A percentile compares a stretch with the other conserved stretches of the same genome.
Evolutionary conservation across 495 filamentous ascomycete genomes (phyloP).

Genomic region (Durotheca rogersii): DNA sequence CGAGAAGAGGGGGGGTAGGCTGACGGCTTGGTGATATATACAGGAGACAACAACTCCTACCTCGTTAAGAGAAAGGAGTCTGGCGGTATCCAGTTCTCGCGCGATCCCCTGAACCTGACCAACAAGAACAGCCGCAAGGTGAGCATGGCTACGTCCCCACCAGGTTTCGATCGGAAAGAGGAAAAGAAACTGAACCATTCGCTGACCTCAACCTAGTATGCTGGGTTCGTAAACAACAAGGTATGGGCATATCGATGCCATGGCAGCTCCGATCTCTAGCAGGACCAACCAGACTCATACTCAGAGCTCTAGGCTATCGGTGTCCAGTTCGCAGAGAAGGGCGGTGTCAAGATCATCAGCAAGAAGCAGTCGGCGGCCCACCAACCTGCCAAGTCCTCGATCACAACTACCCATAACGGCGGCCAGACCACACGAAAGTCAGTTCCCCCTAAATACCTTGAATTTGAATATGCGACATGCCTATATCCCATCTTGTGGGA

Average conservation of each 20-base stretch:
- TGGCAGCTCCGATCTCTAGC: slow-evolving; percentile 2
- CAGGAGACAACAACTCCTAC: slow-evolving; percentile 78
- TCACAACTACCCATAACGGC: slow-evolving; percentile 64
- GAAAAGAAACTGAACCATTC: no score
- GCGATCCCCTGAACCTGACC: slow-evolving; percentile 84
- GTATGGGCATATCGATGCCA: slow-evolving; percentile 50
- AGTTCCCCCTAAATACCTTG: slow-evolving; percentile 41
- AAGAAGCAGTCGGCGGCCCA: slow-evolving; percentile 75
- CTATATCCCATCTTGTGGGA: no score
- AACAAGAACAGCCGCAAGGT: slow-evolving; percentile 94
- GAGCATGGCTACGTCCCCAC: no score
- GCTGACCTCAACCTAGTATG: no score
- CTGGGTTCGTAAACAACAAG: slow-evolving; percentile 90
- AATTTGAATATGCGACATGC: neutral
- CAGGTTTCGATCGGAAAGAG: no score
- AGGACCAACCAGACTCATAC: slow-evolving; percentile 29
- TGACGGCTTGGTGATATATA: slow-evolving; percentile 14
- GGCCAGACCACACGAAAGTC: slow-evolving; percentile 76
- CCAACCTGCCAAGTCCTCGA: slow-evolving; percentile 66
- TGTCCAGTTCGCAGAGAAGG: slow-evolving; percentile 64
- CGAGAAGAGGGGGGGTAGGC: slow-evolving; percentile 7
- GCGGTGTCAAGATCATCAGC: slow-evolving; percentile 70
- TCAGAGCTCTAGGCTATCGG: slow-evolving; percentile 69
- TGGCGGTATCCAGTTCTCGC: slow-evolving; percentile 84
- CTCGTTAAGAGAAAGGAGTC: slow-evolving; percentile 81